These are phyloP conservation scores for Setaria italica DNA, from an alignment of 202 grass and related monocot species.

Conservation along the genomic window DNA sequence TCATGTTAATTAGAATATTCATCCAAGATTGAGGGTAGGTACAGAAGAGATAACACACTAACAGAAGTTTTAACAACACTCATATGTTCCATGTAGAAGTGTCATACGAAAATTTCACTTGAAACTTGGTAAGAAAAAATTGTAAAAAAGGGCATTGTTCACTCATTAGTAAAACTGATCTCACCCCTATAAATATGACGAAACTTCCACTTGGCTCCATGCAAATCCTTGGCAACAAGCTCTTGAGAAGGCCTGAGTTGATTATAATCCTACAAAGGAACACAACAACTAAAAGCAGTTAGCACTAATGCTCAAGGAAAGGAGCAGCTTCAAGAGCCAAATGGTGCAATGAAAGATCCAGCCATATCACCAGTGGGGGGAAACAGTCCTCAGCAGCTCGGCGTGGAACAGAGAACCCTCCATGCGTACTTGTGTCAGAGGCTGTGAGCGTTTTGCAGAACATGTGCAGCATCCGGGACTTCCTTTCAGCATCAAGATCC, in stretches of 20 bases:
- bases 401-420: slow-evolving; percentile 97
- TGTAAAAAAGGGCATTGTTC: not conserved
- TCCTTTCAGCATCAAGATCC: slow-evolving; percentile 55
- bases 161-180: slow-evolving; percentile 5
- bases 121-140: not conserved
- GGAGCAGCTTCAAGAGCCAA: slow-evolving; percentile 6
- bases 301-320: slow-evolving; percentile 16
- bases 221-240: slow-evolving; percentile 92
- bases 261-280: slow-evolving; percentile 72
- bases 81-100: slow-evolving; percentile 20
- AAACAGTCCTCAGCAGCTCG: slow-evolving; percentile 98
- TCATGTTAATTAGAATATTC: no score
- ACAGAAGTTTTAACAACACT: not conserved
- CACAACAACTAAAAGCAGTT: not conserved
- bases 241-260: slow-evolving; percentile 96
- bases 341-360: slow-evolving; percentile 31
- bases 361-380: slow-evolving; percentile 70
- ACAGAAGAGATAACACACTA: not conserved
- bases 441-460: slow-evolving; percentile 98
- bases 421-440: slow-evolving; percentile 92
- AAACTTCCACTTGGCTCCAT: slow-evolving; percentile 87
- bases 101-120: not conserved
- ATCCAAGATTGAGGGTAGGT: not conserved
- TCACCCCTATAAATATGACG: slow-evolving; percentile 99
- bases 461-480: slow-evolving; percentile 77